These are phyloP conservation scores for Litchi chinensis DNA, from an alignment of 345 rosid species.

Conservation along the genomic window DNA sequence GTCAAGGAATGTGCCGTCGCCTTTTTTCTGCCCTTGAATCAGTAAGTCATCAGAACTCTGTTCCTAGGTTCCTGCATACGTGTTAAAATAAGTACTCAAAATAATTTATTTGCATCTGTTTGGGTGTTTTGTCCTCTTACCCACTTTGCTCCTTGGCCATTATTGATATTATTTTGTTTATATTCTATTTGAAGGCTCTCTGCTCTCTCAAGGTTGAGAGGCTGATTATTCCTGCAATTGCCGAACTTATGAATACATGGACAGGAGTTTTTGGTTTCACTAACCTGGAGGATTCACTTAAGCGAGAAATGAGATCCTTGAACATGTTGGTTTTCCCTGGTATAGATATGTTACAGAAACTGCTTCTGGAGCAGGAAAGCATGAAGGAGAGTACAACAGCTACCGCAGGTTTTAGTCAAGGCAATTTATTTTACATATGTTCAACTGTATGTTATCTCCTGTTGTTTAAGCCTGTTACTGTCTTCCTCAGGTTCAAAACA, in stretches of 20 bases:
- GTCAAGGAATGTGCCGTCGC: slow-evolving; percentile 90
- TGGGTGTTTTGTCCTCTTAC: slow-evolving; percentile 6
- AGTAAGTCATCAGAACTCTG: slow-evolving; percentile 39
- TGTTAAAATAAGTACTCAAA: slow-evolving; percentile 1
- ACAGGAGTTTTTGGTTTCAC: slow-evolving; percentile 71
- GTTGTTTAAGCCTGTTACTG: background rate
- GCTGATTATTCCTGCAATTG: slow-evolving; percentile 78
- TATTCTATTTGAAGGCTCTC: slow-evolving; percentile 51
- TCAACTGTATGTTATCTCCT: background rate
- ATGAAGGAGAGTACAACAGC: slow-evolving; percentile 26
- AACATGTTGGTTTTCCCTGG: slow-evolving; percentile 86
- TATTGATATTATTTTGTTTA: slow-evolving; percentile 15
- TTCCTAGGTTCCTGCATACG: slow-evolving; percentile 17
- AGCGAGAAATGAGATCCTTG: slow-evolving; percentile 58
- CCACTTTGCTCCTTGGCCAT: background rate
- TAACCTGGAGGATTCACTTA: slow-evolving; percentile 49
- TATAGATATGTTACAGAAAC: slow-evolving; percentile 76
- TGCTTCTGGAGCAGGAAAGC: slow-evolving; percentile 43
- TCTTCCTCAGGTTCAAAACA: slow-evolving; percentile 23
- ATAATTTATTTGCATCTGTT: background rate
- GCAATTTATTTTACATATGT: background rate
- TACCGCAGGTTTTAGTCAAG: slow-evolving; percentile 33
- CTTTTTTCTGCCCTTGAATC: slow-evolving; percentile 73
- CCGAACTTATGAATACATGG: slow-evolving; percentile 79
- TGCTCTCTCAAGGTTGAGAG: slow-evolving; percentile 62